Conservation (phyloP, 495 filamentous ascomycete genomes). For the Parathielavia appendiculata region DNA sequence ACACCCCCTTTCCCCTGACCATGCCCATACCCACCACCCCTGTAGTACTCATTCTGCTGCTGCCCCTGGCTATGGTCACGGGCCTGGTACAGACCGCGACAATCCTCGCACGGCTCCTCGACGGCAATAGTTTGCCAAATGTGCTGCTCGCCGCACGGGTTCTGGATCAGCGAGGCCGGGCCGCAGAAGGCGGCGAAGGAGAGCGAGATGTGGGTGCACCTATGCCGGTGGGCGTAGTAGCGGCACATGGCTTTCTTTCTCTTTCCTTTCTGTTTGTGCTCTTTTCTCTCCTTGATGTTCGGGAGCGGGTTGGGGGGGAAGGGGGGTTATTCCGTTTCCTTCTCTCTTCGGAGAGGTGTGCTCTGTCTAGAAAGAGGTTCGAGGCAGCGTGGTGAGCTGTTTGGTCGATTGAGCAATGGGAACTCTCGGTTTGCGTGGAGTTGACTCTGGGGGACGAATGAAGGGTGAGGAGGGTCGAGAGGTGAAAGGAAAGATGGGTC, state of each 20-base stretch:
- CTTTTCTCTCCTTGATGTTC: neutral
- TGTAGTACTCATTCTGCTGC: neutral
- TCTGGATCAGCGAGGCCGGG: constrained; percentile 29
- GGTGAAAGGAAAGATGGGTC: neutral
- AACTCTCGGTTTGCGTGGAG: neutral
- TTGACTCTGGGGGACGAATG: neutral
- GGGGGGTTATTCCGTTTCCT: neutral
- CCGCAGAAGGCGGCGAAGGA: constrained; percentile 30
- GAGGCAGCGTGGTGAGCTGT: neutral
- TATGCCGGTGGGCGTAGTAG: constrained; percentile 32
- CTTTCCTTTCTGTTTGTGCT: neutral
- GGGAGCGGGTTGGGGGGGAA: too few species aligned
- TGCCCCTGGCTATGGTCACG: neutral
- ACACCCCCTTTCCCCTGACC: neutral
- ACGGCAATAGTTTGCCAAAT: constrained; percentile 32
- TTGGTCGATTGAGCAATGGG: neutral
- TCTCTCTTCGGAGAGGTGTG: neutral
- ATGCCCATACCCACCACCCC: too few species aligned
- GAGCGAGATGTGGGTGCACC: constrained; percentile 28
- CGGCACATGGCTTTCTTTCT: constrained; percentile 24
- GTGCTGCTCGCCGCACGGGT: constrained; percentile 25
- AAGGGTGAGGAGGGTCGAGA: too few species aligned
- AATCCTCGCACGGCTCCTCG: constrained; percentile 29
- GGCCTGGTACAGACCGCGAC: neutral
- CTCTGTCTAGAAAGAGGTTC: neutral